These are phyloP conservation scores for Podosphaera fusca DNA, from an alignment of 2,329 filamentous ascomycete species.

Conservation along the genomic window DNA sequence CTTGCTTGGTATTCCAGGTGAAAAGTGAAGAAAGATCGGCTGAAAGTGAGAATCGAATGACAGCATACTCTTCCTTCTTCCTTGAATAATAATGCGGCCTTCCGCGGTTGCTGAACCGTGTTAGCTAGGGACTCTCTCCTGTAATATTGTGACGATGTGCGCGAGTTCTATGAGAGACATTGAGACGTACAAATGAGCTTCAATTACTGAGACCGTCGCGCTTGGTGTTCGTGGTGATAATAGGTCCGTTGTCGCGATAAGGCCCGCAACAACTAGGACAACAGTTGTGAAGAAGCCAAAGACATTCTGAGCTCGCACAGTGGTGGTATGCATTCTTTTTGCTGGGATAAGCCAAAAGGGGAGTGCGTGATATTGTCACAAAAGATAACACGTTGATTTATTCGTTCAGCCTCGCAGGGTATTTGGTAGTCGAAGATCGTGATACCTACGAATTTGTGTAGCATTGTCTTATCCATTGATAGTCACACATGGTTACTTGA, in stretches of 20 bases:
- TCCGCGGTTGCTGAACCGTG: conserved; percentile 45
- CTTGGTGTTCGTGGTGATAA: conserved; percentile 43
- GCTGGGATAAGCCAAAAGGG: conserved; percentile 17
- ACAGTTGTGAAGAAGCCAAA: conserved; percentile 98
- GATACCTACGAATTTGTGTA: too few species aligned
- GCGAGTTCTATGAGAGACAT: background rate
- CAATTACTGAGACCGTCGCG: conserved; percentile 40
- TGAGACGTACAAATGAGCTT: conserved; percentile 57
- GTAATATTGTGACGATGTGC: background rate
- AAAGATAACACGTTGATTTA: too few species aligned
- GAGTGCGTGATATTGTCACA: too few species aligned
- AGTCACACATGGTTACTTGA: too few species aligned
- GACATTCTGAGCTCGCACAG: conserved; percentile 71
- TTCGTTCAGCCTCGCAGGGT: too few species aligned
- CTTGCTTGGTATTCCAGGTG: conserved; percentile 97
- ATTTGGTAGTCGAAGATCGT: too few species aligned
- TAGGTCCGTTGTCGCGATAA: conserved; percentile 65
- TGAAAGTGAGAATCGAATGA: conserved; percentile 81
- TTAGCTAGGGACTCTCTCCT: conserved; percentile 3
- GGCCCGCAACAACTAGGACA: conserved; percentile 52
- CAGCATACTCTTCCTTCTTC: conserved; percentile 87
- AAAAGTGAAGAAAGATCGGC: conserved; percentile 81
- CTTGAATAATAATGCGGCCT: conserved; percentile 87
- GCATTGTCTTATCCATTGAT: too few species aligned
- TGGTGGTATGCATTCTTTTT: conserved; percentile 53